A percentile compares a stretch with the other conserved stretches of the same genome.
These are phyloP conservation scores for Eragrostis nindensis DNA, from an alignment of 176 grass and related monocot genomes.

Conservation along the genomic window DNA sequence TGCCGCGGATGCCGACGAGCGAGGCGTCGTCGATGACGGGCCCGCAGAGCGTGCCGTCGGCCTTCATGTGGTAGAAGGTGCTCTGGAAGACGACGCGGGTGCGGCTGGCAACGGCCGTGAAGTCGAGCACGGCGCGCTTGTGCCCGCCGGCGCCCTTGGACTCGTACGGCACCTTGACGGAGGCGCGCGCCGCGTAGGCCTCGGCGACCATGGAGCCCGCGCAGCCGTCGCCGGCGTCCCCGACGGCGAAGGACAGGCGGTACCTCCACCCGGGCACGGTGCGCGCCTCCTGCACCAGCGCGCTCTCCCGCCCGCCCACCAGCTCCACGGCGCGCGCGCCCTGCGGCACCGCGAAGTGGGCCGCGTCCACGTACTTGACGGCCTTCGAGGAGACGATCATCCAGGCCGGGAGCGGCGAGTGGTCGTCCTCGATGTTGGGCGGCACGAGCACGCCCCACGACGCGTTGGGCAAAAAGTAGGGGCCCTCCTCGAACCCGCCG, in stretches of 20 bases:
- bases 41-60: constrained; percentile 84
- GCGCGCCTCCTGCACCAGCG: constrained; percentile 74
- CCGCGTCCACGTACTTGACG: constrained; percentile 89
- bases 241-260: constrained; percentile 71
- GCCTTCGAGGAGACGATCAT: constrained; percentile 90
- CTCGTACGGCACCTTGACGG: constrained; percentile 66
- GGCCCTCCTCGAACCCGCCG: constrained; percentile 86
- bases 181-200: constrained; percentile 64
- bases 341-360: constrained; percentile 78
- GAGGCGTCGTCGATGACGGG: constrained; percentile 74
- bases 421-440: constrained; percentile 89
- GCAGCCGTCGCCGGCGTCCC: constrained; percentile 73
- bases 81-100: constrained; percentile 83
- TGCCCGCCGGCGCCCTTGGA: constrained; percentile 69
- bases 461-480: constrained; percentile 74
- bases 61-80: constrained; percentile 82
- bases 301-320: constrained; percentile 82
- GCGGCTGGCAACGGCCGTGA: constrained; percentile 49
- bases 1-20: constrained; percentile 56
- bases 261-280: constrained; percentile 66
- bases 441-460: constrained; percentile 85
- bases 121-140: constrained; percentile 78
- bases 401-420: constrained; percentile 89
- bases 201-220: constrained; percentile 66
- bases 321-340: constrained; percentile 83